Evolutionary conservation across 2,329 filamentous ascomycete genomes (phyloP).

Genomic region (Leptographium radiaticola): DNA sequence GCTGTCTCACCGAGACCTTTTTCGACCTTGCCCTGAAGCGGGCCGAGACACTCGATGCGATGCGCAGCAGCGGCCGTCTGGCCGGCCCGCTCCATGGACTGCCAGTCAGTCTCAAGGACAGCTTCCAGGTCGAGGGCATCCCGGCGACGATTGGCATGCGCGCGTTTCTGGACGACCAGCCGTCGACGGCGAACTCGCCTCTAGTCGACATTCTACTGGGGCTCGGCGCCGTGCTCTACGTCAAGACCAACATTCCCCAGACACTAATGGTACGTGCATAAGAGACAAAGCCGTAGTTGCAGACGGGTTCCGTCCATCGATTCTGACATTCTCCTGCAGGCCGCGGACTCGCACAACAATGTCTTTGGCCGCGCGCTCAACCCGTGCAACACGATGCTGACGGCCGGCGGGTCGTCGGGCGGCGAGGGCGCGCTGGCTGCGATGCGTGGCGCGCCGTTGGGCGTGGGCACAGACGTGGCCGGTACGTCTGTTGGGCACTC

Average conservation of each 20-base stretch:
- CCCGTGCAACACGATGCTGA: background rate
- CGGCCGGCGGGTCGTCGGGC: background rate
- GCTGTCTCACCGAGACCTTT: conserved; percentile 28
- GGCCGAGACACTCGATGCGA: conserved; percentile 18
- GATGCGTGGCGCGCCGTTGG: background rate
- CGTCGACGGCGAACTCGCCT: background rate
- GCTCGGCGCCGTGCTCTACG: background rate
- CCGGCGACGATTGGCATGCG: conserved; percentile 17
- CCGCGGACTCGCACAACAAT: background rate
- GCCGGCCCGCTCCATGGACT: conserved; percentile 26
- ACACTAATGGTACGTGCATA: background rate
- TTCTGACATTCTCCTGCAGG: background rate
- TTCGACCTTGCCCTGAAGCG: conserved; percentile 18
- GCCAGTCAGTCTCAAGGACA: conserved; percentile 34
- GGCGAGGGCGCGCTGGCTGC: background rate
- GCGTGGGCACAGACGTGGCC: background rate
- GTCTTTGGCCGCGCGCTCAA: background rate
- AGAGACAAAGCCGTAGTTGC: background rate
- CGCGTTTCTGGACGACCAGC: background rate
- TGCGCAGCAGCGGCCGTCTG: conserved; percentile 16
- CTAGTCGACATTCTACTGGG: background rate
- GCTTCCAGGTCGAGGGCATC: conserved; percentile 29
- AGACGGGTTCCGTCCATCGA: no score
- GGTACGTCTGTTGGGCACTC: background rate
- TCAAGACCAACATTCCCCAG: background rate